Base-by-base conservation (phyloP, 2,329 filamentous ascomycete genomes). In the Scleromitrula shiraiana region DNA sequence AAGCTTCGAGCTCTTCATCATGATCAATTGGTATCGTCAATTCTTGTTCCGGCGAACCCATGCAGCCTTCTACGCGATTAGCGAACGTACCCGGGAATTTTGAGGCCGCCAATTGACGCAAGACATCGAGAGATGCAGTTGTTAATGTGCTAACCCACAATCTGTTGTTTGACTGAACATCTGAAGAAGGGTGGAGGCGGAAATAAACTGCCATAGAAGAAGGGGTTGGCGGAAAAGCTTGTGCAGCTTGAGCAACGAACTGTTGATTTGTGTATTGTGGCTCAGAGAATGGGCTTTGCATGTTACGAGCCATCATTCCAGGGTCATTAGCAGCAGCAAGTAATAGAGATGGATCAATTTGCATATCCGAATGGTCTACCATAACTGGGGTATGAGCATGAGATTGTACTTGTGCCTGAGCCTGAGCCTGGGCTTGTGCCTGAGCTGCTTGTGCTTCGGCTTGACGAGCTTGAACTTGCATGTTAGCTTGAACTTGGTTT, bases 1-100 rank as follows among this genome's bases (percentile, higher is more conserved):
- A 91, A 0, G 82, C 82, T 50, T 75, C 75, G 53, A 93, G 64
- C 66, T 91, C 85, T 53, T 80, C 77, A 57, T 90, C 83, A 33
- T 81, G 74, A 46, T 82, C 81, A 56, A 91, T 82, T 47, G 73
- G 68, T 58, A 86, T 75, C 14, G 70, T 70, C 37, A 85, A 70
- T 59, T 87, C 83, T 41, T 72, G 72, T 7, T 60, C 62, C 36
- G 53, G 72, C 12, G 68, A 71, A 58, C 78, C 73, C 42, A 87
- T 71, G 22, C 87, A 66, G 2, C 84, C 85, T 57, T 88, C 79
- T 14, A 89, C 72, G 23, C 74, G 74, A 27, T 74, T 67, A 42
- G 83, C 77, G 12, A 74, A 60, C 0, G 75, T 74, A 6, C 77
- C 78, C 0, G 80, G 77, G 51, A 80, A 80, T 60, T 80, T 84